Evolutionary conservation across 129 eudicot genomes (phyloP), one percentile per base, ranked within the genome.

Genomic region (Artemisia tridentata): DNA sequence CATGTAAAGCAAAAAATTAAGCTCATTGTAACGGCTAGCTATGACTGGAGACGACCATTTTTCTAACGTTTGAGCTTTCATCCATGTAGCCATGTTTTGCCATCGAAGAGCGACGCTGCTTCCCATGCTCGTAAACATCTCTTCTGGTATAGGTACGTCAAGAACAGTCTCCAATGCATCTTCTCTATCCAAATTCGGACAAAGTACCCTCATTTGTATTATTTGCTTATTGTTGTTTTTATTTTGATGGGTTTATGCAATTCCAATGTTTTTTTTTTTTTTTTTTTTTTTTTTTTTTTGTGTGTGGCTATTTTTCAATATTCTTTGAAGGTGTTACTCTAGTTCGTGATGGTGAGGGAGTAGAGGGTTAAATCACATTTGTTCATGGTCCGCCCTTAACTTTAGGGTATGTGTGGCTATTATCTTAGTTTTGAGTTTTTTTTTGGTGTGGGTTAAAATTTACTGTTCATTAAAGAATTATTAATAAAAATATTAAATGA

Each of bases 71-170:
- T 93, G 98, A 27, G 92, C 96, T 71, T 81, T 93, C 98, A 93
- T 89, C 98, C 98, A 89, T 8, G 92, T 80, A 2, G 96, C 84
- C 97, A 90, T 86, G 67, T 90, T 90, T 68, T 90, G 96, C 93
- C 99, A 95, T 48, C 97, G 75, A 20, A 85, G 74, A n/a, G 86
- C 87, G 5, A 67, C 76, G 12, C 65, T 91, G 56, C 49, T 88
- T 20, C 97, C 97, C 88, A 91, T 73, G 65, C 75, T 75, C 6
- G 82, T 72, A 71, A 91, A 88, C 91, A 91, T 86, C 62, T 88
- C 96, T 68, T 91, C 96, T 2, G 97, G 96, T 20, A 91, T 84
- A 0, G 97, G 97, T 48, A 91, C 88, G 75, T 91, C 97, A 11
- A 91, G 83, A 47, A 91, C 80, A 3, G 88, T 91, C 78, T 88